A percentile compares a stretch with the other conserved stretches of the same genome.
phyloP scores from a whole-genome alignment of 805 yeast genomes.

The Yarrowia sp. region DNA sequence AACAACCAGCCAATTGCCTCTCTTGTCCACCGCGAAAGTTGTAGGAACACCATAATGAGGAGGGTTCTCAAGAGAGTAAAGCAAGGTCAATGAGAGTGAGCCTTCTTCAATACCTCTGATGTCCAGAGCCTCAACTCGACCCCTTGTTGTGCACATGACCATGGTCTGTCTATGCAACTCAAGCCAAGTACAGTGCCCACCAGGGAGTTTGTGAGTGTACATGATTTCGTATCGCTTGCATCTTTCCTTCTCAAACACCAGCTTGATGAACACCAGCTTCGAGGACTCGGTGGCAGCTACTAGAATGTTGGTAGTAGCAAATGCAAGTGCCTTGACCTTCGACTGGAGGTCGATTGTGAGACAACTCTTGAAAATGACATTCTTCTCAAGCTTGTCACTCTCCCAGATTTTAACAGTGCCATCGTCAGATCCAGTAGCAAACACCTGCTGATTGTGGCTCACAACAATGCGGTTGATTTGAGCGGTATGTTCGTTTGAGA shows the following conservation, averaged over 20 bases:
- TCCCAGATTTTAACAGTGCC: conserved; percentile 86
- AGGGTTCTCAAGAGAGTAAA: conserved; percentile 53
- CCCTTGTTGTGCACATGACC: conserved; percentile 32
- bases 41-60: conserved; percentile 70
- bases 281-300: conserved; percentile 28
- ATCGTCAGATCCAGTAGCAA: conserved; percentile 78
- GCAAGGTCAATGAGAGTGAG: conserved; percentile 50
- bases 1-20: conserved; percentile 66
- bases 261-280: conserved; percentile 13
- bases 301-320: conserved; percentile 46
- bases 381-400: conserved; percentile 64
- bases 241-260: conserved; percentile 42
- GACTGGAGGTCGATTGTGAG: conserved; percentile 45
- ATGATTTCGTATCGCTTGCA: conserved; percentile 54
- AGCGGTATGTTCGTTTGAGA: conserved; percentile 67
- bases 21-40: conserved; percentile 62
- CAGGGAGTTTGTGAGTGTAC: conserved; percentile 42
- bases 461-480: conserved; percentile 64
- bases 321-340: conserved; percentile 46
- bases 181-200: conserved; percentile 32
- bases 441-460: conserved; percentile 67
- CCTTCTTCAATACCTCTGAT: conserved; percentile 49
- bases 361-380: conserved; percentile 53
- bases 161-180: conserved; percentile 32
- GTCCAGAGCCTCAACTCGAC: conserved; percentile 26